Evolutionary conservation across 139 green algal species (phyloP).

Genomic region (Chlorella sp.): DNA sequence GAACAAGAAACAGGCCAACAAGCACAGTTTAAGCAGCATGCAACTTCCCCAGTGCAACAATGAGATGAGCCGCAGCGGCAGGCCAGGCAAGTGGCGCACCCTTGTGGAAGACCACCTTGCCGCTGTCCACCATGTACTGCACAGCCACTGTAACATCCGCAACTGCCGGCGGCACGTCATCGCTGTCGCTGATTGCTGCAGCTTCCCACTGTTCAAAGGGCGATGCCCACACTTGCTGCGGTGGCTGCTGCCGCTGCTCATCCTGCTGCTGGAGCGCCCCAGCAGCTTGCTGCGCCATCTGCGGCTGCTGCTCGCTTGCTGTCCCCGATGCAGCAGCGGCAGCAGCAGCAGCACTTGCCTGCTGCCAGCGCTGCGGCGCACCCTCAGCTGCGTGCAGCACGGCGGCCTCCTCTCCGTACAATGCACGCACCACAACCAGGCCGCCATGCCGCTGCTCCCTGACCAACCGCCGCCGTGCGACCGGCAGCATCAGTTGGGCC

Average conservation of each 20-base stretch:
- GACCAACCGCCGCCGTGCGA: conserved; percentile 47
- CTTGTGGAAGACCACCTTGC: conserved; percentile 39
- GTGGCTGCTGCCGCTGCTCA: not conserved
- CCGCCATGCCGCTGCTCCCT: conserved; percentile 45
- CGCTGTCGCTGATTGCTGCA: not conserved
- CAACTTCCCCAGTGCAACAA: too few species aligned
- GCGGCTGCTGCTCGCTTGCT: not conserved
- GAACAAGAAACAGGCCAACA: too few species aligned
- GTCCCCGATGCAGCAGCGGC: not conserved
- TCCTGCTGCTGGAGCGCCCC: too few species aligned
- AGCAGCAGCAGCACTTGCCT: not conserved
- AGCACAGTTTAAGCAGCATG: too few species aligned
- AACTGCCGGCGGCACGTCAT: conserved; percentile 23
- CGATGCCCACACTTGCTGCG: not conserved
- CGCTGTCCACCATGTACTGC: conserved; percentile 53
- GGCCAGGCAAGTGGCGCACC: not conserved
- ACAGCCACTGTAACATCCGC: conserved; percentile 63
- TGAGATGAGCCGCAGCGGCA: not conserved
- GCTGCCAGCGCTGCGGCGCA: not conserved
- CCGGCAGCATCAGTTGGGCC: conserved; percentile 49
- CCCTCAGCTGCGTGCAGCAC: conserved; percentile 24
- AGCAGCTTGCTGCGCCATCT: not conserved
- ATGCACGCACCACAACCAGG: conserved; percentile 55
- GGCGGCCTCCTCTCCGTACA: conserved; percentile 54
- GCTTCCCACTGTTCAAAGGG: not conserved